Evolutionary conservation across 352 stramenopile species (phyloP).

Genomic region (Globisporangium recalcitrans): DNA sequence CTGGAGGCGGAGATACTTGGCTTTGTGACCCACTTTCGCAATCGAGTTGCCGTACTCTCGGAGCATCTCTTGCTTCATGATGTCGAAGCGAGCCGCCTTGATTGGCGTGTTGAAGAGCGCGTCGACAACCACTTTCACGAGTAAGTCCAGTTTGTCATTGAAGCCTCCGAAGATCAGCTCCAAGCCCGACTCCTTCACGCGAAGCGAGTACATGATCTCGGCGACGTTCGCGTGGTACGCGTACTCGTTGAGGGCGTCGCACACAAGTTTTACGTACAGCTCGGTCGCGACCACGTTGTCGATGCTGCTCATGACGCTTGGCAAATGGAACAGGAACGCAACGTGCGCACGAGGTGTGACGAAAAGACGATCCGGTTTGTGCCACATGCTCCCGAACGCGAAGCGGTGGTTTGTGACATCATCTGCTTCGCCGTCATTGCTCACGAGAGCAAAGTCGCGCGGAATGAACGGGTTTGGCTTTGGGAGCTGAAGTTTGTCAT

Average conservation of each 20-base stretch:
- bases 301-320: conserved; percentile 34
- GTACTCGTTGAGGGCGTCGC: conserved; percentile 66
- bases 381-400: conserved; percentile 53
- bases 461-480: conserved; percentile 69
- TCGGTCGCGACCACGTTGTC: conserved; percentile 40
- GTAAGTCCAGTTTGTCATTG: conserved; percentile 64
- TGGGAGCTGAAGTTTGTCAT: conserved; percentile 47
- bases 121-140: conserved; percentile 57
- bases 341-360: conserved; percentile 54
- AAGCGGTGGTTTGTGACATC: conserved; percentile 33
- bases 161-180: conserved; percentile 73
- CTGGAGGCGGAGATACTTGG: conserved; percentile 61
- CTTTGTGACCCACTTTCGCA: conserved; percentile 48
- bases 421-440: conserved; percentile 15
- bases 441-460: conserved; percentile 55
- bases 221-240: conserved; percentile 72
- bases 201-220: conserved; percentile 64
- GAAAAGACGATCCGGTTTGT: conserved; percentile 58
- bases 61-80: conserved; percentile 65
- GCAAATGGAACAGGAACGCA: conserved; percentile 46
- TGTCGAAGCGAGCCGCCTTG: conserved; percentile 44
- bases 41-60: conserved; percentile 66
- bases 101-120: conserved; percentile 49
- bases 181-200: conserved; percentile 54
- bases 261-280: conserved; percentile 58